Base-by-base conservation (phyloP, 106 monocot species). In the Iris macrosiphon region DNA sequence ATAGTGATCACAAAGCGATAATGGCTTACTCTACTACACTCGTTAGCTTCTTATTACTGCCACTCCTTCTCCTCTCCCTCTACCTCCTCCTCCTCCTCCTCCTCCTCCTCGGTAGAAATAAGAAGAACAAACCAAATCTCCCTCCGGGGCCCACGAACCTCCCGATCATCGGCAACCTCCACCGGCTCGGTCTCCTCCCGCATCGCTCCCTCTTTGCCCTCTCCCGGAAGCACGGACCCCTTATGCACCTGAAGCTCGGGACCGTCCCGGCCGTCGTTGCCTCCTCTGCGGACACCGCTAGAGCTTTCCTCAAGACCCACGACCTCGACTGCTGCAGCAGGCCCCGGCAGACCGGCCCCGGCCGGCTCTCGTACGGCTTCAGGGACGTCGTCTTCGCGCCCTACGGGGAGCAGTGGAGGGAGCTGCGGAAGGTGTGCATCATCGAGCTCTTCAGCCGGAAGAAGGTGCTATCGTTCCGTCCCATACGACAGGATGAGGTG, bases 131-230 rank as follows among this genome's bases (percentile, higher is more conserved):
- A n/a, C n/a, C n/a, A n/a, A n/a, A n/a, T n/a, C n/a, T n/a, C n/a
- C n/a, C n/a, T n/a, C n/a, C n/a, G n/a, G n/a, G n/a, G n/a, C n/a
- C n/a, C n/a, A n/a, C n/a, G n/a, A n/a, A n/a, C n/a, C n/a, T n/a
- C n/a, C n/a, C n/a, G n/a, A n/a, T n/a, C n/a, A n/a, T n/a, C n/a
- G n/a, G n/a, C n/a, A n/a, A n/a, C n/a, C n/a, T n/a, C n/a, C n/a
- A n/a, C n/a, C n/a, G n/a, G n/a, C n/a, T n/a, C n/a, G n/a, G n/a
- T n/a, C n/a, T n/a, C n/a, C n/a, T n/a, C n/a, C n/a, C n/a, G n/a
- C n/a, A 85, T 69, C 68, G 63, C n/a, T 43, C 85, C 55, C 45
- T 85, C 33, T 57, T 73, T 69, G 16, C 6, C 14, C 75, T 86
- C 37, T 35, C 72, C 8, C 29, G 10, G n/a, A n/a, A n/a, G n/a